Evolutionary conservation across 495 filamentous ascomycete species (phyloP), one percentile per base, ranked within the genome.

Genomic region (Penicillium bialowiezense): DNA sequence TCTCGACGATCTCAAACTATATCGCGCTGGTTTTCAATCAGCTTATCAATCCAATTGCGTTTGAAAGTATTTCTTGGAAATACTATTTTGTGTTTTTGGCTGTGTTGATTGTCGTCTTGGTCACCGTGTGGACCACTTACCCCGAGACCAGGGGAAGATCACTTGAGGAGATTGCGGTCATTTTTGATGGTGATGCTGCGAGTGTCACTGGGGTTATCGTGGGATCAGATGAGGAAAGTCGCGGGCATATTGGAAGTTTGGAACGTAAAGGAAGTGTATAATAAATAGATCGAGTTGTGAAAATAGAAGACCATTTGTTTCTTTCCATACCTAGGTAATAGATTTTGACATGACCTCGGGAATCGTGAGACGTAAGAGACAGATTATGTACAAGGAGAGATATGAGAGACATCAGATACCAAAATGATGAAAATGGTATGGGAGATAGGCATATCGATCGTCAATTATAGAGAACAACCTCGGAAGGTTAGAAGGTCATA

Each of bases 81-180:
- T 72, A 80, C 37, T 82, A 80, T 59, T 59, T 80, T 57, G 76
- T 81, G 62, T 83, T 82, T 64, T 76, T 83, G 65, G 69, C 67
- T 48, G 52, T 78, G 54, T 48, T 60, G 24, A 44, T 72, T 29
- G 76, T 84, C 47, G 85, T 82, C 35, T 32, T 82, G 44, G 41
- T 55, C 47, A 77, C 77, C 37, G 77, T 84, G 39, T 84, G 77
- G 70, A 76, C 79, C 65, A 77, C 77, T 71, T 84, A 81, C 52
- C 71, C 83, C 44, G 81, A 85, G 69, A 84, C 81, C 34, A 74
- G 71, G 57, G 77, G 78, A 35, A 77, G 77, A 12, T 81, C 79
- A 18, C 76, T 83, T 43, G 82, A 84, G 68, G 76, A 82, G 65
- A 73, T 84, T 10, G 74, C 72, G 54, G 73, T 74, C 65, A 69